Conservation (phyloP, 495 filamentous ascomycete species). For the Xylaria venustula region DNA sequence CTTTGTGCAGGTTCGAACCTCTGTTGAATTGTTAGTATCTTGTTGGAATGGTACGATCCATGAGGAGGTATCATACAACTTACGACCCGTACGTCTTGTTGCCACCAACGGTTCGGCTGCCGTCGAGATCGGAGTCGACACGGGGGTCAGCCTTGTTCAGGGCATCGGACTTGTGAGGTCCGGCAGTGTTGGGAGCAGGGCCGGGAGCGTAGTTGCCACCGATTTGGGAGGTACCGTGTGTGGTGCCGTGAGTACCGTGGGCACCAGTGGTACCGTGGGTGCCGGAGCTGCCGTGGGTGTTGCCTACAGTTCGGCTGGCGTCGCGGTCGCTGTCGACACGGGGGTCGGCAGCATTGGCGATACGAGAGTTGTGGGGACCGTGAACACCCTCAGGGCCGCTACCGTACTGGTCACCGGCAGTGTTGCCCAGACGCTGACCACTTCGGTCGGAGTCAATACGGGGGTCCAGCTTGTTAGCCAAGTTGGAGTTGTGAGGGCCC, state of each 20-base stretch:
- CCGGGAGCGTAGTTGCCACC: conserved; percentile 33
- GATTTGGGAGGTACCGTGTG: conserved; percentile 16
- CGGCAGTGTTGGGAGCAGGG: conserved; percentile 45
- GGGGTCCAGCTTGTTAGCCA: conserved; percentile 57
- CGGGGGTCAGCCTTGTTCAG: conserved; percentile 56
- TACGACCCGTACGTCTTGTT: conserved; percentile 49
- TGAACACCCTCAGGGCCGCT: conserved; percentile 38
- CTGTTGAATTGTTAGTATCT: background rate
- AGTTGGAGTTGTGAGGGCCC: conserved; percentile 51
- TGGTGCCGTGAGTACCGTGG: conserved; percentile 27
- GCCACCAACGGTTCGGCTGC: conserved; percentile 42
- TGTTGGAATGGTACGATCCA: background rate
- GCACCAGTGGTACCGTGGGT: conserved; percentile 22
- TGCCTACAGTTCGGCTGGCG: conserved; percentile 30
- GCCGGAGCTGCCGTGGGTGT: conserved; percentile 31
- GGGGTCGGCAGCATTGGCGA: conserved; percentile 48
- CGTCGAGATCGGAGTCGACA: conserved; percentile 50
- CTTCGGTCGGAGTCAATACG: conserved; percentile 48
- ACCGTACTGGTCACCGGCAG: conserved; percentile 25
- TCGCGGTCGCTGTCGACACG: conserved; percentile 45
- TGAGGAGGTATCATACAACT: conserved; percentile 21
- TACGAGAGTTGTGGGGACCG: conserved; percentile 42
- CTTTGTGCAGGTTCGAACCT: conserved; percentile 14
- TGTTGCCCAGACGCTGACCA: conserved; percentile 29
- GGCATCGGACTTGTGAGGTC: conserved; percentile 52